phyloP scores from a whole-genome alignment of 768 basidiomycete species.

The Termitomyces sp. region DNA sequence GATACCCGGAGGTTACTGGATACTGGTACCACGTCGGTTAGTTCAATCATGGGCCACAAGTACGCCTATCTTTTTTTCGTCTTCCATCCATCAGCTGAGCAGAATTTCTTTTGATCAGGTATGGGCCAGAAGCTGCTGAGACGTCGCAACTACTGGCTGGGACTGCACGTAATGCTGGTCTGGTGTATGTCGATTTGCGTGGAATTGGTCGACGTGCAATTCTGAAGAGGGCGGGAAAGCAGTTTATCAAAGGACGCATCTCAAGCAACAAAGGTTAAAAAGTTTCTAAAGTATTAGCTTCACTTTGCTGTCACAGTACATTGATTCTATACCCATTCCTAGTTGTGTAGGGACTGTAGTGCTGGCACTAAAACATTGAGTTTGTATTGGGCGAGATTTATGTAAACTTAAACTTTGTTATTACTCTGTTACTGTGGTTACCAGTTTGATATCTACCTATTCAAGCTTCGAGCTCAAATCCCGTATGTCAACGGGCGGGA shows the following conservation, averaged over 20 bases:
- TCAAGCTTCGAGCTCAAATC: no score
- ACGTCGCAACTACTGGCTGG: constrained; percentile 56
- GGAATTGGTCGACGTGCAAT: constrained; percentile 70
- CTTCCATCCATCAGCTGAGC: background rate
- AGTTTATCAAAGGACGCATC: constrained; percentile 41
- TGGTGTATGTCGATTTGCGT: constrained; percentile 73
- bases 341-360: background rate
- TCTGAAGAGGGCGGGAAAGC: constrained; percentile 56
- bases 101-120: constrained; percentile 27
- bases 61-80: constrained; percentile 21
- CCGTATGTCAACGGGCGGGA: background rate
- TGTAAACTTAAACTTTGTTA: no score
- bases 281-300: background rate
- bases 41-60: constrained; percentile 53
- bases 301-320: background rate
- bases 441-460: no score
- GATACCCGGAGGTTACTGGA: constrained; percentile 51
- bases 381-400: background rate
- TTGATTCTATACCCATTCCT: background rate
- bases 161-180: constrained; percentile 63
- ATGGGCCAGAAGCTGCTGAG: constrained; percentile 60
- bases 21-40: constrained; percentile 40
- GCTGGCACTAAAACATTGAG: background rate
- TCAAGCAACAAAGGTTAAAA: constrained; percentile 4
- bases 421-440: no score